Base-by-base conservation (phyloP, 2,329 filamentous ascomycete species). In the Fusarium bactridioides region DNA sequence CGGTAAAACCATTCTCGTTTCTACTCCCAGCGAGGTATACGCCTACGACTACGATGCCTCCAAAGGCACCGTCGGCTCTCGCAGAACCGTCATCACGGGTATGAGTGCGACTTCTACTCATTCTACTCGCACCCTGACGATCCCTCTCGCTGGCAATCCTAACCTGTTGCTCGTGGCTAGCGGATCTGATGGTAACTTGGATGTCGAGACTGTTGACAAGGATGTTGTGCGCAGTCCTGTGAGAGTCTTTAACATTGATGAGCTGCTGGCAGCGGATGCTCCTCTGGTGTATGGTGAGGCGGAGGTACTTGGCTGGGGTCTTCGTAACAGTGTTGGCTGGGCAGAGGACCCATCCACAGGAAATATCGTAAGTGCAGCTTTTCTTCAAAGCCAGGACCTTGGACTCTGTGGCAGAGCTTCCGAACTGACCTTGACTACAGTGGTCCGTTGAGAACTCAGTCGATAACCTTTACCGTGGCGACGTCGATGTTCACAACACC, bases 391-490 rank as follows among this genome's bases (percentile, higher is more conserved):
- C 15, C n/a, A 15, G 5, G 4, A 16, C 2, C 4, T 10, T 7
- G 8, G 13, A 2, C 1, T 48, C 18, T 3, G 16, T 13, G 4
- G 4, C 6, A 31, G 12, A 31, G 12, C 5, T 31, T 31, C 31
- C 12, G 31, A 31, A 7, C 31, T 31, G 5, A 31, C 31, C 5
- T 31, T 31, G 12, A 1, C 31, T 31, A 31, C 31, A 64, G 62
- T 65, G 62, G 62, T 65, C 62, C 1, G 62, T 65, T 27, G 62
- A 65, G 11, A 65, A 65, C 41, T 65, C 62, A 9, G 62, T 65
- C 16, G 62, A 65, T 10, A 64, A 65, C 11, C 62, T 65, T n/a
- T 64, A 37, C 23, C 60, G 62, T 1, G 62, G 23, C n/a, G 62
- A 41, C 1, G 35, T 56, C 23, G 62, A 65, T 48, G 27, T 65